phyloP scores from a whole-genome alignment of 1,139 yeast species.

The Suhomyces yuchorum region DNA sequence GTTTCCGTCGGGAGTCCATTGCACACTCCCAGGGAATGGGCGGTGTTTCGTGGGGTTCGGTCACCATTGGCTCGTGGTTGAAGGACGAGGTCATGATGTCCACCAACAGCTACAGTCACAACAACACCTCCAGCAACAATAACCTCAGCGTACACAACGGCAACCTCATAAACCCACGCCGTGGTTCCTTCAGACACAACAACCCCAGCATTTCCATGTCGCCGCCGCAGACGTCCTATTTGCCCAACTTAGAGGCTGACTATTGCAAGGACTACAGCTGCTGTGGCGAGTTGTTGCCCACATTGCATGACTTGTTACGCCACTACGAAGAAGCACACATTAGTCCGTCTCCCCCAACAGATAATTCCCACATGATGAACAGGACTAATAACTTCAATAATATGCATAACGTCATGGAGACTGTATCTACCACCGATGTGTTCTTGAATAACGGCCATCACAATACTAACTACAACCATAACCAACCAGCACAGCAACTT shows the following conservation, averaged over 20 bases:
- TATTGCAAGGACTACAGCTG: slow-evolving; percentile 96
- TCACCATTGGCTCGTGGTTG: slow-evolving; percentile 93
- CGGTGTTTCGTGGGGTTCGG: slow-evolving; percentile 97
- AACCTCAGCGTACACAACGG: slow-evolving; percentile 20
- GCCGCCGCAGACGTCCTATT: slow-evolving; percentile 77
- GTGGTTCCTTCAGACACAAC: slow-evolving; percentile 43
- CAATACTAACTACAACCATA: slow-evolving; percentile 12
- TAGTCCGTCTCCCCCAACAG: slow-evolving; percentile 64
- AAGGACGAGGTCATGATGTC: slow-evolving; percentile 83
- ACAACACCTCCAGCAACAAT: slow-evolving; percentile 16
- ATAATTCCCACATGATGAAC: slow-evolving; percentile 35
- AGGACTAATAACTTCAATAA: slow-evolving; percentile 42
- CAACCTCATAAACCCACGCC: slow-evolving; percentile 44
- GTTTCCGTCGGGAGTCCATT: slow-evolving; percentile 77
- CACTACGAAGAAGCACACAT: slow-evolving; percentile 98
- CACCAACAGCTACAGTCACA: slow-evolving; percentile 25
- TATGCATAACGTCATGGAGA: slow-evolving; percentile 59
- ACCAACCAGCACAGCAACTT: slow-evolving; percentile 11
- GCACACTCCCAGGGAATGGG: slow-evolving; percentile 98
- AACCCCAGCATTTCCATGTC: slow-evolving; percentile 46
- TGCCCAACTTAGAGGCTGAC: slow-evolving; percentile 92
- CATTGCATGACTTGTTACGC: slow-evolving; percentile 86
- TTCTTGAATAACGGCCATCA: slow-evolving; percentile 50
- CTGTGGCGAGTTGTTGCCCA: slow-evolving; percentile 89
- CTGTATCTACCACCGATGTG: slow-evolving; percentile 88